Percentiles rank a stretch among this genome's conserved stretches.
Evolutionary conservation across 2,329 filamentous ascomycete genomes (phyloP).

Genomic region (Fusarium nodosum): DNA sequence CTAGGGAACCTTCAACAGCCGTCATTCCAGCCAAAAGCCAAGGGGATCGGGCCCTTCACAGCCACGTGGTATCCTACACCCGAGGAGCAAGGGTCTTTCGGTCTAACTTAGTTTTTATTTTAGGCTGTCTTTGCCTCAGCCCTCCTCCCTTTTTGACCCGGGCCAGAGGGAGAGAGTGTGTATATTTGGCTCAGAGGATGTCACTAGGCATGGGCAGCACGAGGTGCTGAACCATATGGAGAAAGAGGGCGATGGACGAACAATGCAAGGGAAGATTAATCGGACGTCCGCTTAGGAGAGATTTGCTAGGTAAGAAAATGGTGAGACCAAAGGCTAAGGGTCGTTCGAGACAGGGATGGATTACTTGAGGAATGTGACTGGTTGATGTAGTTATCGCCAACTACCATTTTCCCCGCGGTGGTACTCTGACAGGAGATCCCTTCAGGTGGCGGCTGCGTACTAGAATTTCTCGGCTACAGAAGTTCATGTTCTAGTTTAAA

Average conservation of each 20-base stretch:
- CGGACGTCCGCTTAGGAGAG: neutral
- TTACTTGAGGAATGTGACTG: conserved; percentile 23
- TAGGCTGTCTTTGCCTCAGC: conserved; percentile 6
- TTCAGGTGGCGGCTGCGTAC: neutral
- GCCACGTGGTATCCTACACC: conserved; percentile 30
- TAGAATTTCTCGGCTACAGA: conserved; percentile 6
- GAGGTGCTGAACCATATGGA: conserved; percentile 20
- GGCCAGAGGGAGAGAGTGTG: neutral
- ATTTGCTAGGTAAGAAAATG: neutral
- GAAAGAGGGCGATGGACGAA: neutral
- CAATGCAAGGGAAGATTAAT: conserved; percentile 17
- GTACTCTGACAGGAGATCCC: neutral
- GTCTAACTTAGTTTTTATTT: neutral
- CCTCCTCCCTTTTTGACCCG: neutral
- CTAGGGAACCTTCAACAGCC: conserved; percentile 11
- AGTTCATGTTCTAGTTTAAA: neutral
- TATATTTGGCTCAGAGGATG: conserved; percentile 5
- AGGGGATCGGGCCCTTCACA: conserved; percentile 12
- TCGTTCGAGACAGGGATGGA: conserved; percentile 13
- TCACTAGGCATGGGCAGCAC: conserved; percentile 19
- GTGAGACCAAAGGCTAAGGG: neutral
- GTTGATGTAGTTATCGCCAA: neutral
- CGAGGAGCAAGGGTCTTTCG: conserved; percentile 8
- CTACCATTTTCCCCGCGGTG: conserved; percentile 5
- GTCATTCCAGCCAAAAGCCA: conserved; percentile 25